phyloP scores from a whole-genome alignment of 768 basidiomycete species.

The Boletus speciosus region DNA sequence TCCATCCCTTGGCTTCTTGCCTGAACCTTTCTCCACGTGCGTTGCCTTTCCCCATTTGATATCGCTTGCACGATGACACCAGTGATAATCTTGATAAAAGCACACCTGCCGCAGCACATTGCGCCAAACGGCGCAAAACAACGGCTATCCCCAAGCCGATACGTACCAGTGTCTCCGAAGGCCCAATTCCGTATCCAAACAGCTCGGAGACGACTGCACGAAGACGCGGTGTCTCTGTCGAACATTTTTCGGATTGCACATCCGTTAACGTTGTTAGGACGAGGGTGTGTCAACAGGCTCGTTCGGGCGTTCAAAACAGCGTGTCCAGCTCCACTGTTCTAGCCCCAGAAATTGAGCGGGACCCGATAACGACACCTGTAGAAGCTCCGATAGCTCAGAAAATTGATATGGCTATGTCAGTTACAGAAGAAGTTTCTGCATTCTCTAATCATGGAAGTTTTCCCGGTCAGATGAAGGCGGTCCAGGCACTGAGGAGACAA shows the following conservation, averaged over 20 bases:
- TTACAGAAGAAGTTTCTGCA: not conserved
- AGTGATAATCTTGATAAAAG: not conserved
- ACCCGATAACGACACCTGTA: not conserved
- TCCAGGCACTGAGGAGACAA: not conserved
- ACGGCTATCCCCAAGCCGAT: not conserved
- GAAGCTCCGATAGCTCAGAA: not conserved
- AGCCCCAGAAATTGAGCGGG: not conserved
- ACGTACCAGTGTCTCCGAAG: not conserved
- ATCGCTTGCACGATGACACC: not conserved
- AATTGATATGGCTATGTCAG: conserved; percentile 2
- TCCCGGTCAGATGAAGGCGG: not conserved
- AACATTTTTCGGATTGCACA: not conserved
- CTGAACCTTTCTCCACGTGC: conserved; percentile 7
- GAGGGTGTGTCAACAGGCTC: not conserved
- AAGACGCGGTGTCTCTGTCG: not conserved
- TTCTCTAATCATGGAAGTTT: not conserved
- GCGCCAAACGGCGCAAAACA: conserved; percentile 8
- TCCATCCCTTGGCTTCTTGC: not conserved
- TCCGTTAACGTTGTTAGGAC: not conserved
- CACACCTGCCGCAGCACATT: not conserved
- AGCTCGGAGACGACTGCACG: conserved; percentile 4
- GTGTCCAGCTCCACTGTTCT: conserved; percentile 11
- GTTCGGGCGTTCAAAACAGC: not conserved
- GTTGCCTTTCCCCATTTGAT: conserved; percentile 4
- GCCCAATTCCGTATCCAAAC: not conserved